Evolutionary conservation across 257 asterid species (phyloP).

Genomic region (Leonotis leonurus): DNA sequence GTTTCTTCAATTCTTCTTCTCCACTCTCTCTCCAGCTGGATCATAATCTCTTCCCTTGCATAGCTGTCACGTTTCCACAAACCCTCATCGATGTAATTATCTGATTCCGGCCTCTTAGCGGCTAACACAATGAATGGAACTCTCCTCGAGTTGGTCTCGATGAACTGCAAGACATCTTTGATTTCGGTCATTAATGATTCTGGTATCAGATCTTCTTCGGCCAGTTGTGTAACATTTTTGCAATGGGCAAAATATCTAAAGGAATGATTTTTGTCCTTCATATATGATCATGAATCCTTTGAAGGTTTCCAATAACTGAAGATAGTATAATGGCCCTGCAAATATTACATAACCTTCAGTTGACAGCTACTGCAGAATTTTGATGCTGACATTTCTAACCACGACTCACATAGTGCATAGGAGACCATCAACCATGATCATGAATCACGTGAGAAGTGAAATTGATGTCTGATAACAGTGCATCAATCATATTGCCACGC

Average conservation of each 20-base stretch:
- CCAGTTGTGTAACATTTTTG: conserved; percentile 42
- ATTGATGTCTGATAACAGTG: no score
- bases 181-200: conserved; percentile 46
- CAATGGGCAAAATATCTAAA: conserved; percentile 75
- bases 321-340: conserved; percentile 66
- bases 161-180: conserved; percentile 30
- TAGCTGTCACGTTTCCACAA: conserved; percentile 36
- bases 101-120: conserved; percentile 60
- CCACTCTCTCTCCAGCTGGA: conserved; percentile 91
- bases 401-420: no score
- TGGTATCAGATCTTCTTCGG: conserved; percentile 47
- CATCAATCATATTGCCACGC: no score
- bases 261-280: conserved; percentile 58
- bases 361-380: no score
- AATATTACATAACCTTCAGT: no score
- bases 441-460: no score
- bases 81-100: no score
- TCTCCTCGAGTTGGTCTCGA: conserved; percentile 52
- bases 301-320: conserved; percentile 52
- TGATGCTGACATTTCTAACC: no score
- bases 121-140: conserved; percentile 53
- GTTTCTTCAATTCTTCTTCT: conserved; percentile 61
- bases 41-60: conserved; percentile 96
- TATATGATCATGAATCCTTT: conserved; percentile 52
- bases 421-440: no score